Percentiles rank a stretch among this genome's conserved stretches.
Conservation (phyloP, 345 rosid genomes). For the Trapa incisa region DNA sequence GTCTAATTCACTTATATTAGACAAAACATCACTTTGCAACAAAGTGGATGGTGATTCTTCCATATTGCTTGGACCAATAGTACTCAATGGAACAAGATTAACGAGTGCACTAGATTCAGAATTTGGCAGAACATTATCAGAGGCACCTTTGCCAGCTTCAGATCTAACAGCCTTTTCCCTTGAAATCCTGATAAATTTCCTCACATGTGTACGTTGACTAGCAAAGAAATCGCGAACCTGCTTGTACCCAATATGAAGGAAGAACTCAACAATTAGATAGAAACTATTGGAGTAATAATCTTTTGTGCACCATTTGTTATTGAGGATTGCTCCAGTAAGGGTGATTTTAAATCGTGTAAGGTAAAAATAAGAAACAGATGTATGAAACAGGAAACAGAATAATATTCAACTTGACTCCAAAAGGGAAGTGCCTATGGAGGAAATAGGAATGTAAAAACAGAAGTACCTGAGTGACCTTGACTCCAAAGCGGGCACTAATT, state of each 20-base stretch:
- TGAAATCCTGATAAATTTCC: conserved; percentile 62
- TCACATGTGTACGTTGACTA: conserved; percentile 78
- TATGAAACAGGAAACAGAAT: not conserved
- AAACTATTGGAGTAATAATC: not conserved
- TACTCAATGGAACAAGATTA: conserved; percentile 37
- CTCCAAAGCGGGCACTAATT: conserved; percentile 84
- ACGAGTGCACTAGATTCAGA: conserved; percentile 27
- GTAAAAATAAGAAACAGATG: not conserved
- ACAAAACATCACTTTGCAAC: conserved; percentile 36
- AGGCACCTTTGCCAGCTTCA: conserved; percentile 18
- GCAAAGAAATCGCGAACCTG: conserved; percentile 86
- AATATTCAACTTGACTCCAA: too few species aligned
- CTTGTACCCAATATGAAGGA: not conserved
- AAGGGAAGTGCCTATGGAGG: too few species aligned
- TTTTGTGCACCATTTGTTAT: not conserved
- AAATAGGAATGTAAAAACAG: not conserved
- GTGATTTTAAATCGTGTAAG: not conserved
- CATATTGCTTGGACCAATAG: conserved; percentile 24
- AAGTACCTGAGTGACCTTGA: conserved; percentile 72
- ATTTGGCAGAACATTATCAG: conserved; percentile 17
- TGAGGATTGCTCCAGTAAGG: not conserved
- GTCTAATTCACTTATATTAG: conserved; percentile 54
- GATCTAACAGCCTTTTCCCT: conserved; percentile 55
- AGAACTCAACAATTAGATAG: not conserved
- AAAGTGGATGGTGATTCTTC: conserved; percentile 49